phyloP scores from a whole-genome alignment of 345 rosid species.

The Camelina laxa region DNA sequence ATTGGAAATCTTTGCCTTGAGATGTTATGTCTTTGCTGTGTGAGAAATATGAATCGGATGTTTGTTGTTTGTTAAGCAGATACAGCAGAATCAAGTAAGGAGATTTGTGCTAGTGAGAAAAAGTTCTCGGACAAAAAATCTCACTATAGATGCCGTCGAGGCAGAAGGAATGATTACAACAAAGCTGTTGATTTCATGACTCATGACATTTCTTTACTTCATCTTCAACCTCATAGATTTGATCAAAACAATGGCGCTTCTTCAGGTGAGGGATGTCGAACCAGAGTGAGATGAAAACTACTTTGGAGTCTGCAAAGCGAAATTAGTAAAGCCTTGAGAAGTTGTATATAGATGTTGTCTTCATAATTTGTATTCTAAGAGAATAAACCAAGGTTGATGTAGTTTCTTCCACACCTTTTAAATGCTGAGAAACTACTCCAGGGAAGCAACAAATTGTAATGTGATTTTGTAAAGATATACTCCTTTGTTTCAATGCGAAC shows the following conservation, averaged over 20 bases:
- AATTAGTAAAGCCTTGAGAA: background rate
- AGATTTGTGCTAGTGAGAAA: background rate
- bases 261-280: background rate
- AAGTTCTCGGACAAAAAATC: background rate
- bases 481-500: too few species aligned
- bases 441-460: background rate
- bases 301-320: background rate
- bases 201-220: background rate
- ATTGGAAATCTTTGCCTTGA: background rate
- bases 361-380: background rate
- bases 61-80: background rate
- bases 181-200: background rate
- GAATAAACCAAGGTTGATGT: background rate
- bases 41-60: background rate
- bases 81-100: conserved; percentile 3
- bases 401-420: background rate
- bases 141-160: background rate
- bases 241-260: background rate
- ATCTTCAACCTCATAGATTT: background rate
- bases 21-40: background rate
- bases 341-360: background rate
- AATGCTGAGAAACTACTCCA: background rate
- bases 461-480: too few species aligned
- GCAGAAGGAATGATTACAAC: conserved; percentile 4
- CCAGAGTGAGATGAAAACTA: background rate